Evolutionary conservation across 1,139 yeast species (phyloP), one percentile per base, ranked within the genome.

Genomic region (Debaryomycetaceae sp.): DNA sequence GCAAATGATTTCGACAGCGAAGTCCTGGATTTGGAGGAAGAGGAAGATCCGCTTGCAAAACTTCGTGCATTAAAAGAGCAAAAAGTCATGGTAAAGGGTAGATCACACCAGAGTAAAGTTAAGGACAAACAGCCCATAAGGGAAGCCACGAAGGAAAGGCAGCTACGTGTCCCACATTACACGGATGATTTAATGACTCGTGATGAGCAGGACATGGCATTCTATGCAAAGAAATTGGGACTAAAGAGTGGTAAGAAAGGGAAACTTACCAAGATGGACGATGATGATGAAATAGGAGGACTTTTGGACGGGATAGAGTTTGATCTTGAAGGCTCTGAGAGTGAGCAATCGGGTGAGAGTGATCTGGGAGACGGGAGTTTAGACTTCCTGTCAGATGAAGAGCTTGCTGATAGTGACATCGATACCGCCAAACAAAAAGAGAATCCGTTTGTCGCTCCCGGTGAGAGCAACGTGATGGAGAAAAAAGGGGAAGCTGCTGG

Each of bases 371-470:
- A 43, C 4, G 49, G 44, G 9, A 60, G 55, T 44, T 57, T 48
- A 9, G 56, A 51, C 2, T 13, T 22, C 4, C 5, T 31, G 11
- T 20, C 37, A 17, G 41, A 42, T 24, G 51, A 49, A 6, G 38
- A 24, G 22, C 23, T 23, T 17, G 38, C 17, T 6, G 33, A 37
- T 6, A 14, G 58, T 9, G 67, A 56, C 27, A 58, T 51, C 42
- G 37, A 23, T 9, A 66, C 70, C 30, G 66, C 57, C 24, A 68
- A 11, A 27, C 31, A 61, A 24, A 79, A 73, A 49, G 95, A 88
- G 56, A 90, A 90, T 55, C 97, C 98, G 4, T 90, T 85, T 57
- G 81, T 87, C 37, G 96, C 98, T 0, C 96, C 97, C 3, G 69
- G 66, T 5, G 42, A 52, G 5, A 52, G 46, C 5, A 45, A 42